Base-by-base conservation (phyloP, 768 basidiomycete genomes). In the Imleria badia region DNA sequence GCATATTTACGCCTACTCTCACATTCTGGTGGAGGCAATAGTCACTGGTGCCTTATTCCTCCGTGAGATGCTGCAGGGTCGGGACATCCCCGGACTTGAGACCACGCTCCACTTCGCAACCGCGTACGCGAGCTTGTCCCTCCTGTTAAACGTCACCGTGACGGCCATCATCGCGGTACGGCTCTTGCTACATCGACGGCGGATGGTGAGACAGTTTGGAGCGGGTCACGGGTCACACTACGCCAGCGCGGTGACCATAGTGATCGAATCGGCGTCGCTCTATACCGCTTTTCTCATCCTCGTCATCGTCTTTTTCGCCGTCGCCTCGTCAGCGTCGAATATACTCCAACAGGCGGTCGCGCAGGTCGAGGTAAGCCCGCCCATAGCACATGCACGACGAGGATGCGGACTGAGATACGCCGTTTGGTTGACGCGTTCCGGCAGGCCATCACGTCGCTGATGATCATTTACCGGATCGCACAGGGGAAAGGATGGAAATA, bases 401-500 rank as follows among this genome's bases (percentile, higher is more conserved):
- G 19, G 19, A 23, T 1, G 3, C 17, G 12, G 33, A 34, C 39
- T 47, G 29, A 52, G 20, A 31, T 13, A 51, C 10, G 11, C 15
- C 10, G 2, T 46, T 38, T 19, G n/a, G 22, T 34, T n/a, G 43
- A 46, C 33, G 14, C 7, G 15, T 36, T 47, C 14, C 14, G 4
- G 36, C 14, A 64, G 63, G 14, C 45, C 34, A 65, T 65, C 30
- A 20, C 60, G 6, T 48, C 63, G 2, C n/a, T 62, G 23, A 26
- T 64, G 43, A 65, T 64, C 34, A 55, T 64, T 3, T 64, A 62
- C 40, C 60, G 63, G 12, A 65, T 64, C n/a, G 51, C 63, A 0
- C 51, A 44, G 3, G 63, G 63, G 3, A 55, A 55, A 17, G 63
- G 30, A 14, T 65, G 63, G 63, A 51, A 10, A 23, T 45, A 51